Percentiles rank a stretch among this genome's conserved stretches.
phyloP scores from a whole-genome alignment of 192 early-diverging fungal genomes.

The Allomyces javanicus region DNA sequence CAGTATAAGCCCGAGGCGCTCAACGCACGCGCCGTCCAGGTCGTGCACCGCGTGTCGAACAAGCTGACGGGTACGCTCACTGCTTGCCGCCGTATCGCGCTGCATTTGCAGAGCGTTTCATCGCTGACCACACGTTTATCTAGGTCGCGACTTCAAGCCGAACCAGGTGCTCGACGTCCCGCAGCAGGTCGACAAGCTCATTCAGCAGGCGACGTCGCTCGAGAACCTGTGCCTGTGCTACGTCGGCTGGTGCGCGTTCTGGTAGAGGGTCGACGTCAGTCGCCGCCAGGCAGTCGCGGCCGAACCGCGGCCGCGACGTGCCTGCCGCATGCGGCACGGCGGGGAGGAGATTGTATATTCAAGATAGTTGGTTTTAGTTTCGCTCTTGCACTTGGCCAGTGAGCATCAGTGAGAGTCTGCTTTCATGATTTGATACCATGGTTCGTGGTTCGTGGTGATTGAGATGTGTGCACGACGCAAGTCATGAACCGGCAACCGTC shows the following conservation, averaged over 20 bases:
- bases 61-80: slow-evolving; percentile 53
- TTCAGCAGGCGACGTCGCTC: slow-evolving; percentile 67
- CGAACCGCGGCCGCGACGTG: no score
- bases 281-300: no score
- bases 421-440: no score
- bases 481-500: no score
- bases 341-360: no score
- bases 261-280: slow-evolving; percentile 8
- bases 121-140: not conserved
- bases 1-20: slow-evolving; percentile 35
- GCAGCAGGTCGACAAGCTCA: slow-evolving; percentile 72
- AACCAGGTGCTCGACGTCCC: slow-evolving; percentile 55
- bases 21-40: slow-evolving; percentile 59
- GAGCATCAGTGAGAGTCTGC: no score
- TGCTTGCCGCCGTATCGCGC: not conserved
- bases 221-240: slow-evolving; percentile 77
- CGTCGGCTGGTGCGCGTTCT: slow-evolving; percentile 34
- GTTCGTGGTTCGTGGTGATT: no score
- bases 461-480: no score
- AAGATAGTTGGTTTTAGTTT: no score
- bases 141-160: slow-evolving; percentile 73
- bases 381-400: no score
- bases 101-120: not conserved
- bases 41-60: slow-evolving; percentile 76
- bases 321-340: no score